Base-by-base conservation (phyloP, 2,329 filamentous ascomycete species). In the Trichocomaceae sp. region DNA sequence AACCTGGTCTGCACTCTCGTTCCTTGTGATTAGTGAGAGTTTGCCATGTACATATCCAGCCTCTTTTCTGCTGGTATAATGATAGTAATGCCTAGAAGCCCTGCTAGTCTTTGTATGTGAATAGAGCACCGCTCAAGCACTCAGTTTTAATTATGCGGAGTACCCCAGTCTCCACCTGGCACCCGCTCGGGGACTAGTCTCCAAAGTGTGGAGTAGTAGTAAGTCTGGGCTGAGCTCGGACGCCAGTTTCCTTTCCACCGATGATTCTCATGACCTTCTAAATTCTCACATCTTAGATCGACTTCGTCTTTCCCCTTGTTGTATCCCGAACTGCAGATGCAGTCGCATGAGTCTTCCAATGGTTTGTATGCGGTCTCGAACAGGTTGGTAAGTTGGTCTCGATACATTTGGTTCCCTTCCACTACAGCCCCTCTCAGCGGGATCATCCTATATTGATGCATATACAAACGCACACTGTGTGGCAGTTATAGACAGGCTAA, bases 301-400 rank as follows among this genome's bases (percentile, higher is more conserved):
- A 22, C 15, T 23, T 23, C 23, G 22, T n/a, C 51, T 47, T 26
- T 22, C 20, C 19, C 17, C 26, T 48, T 37, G 19, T n/a, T 19
- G 37, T 10, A 26, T 44, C 33, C 22, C 37, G 23, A 20, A 17
- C 35, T 23, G 35, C 51, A 46, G 37, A 57, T 58, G 57, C 47
- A 35, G 48, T 37, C 23, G 44, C 46, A 47, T 42, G 31, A 51
- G 19, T 47, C 50, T 15, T 31, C 49, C 46, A 39, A 48, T 44
- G 37, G 51, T 54, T 65, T 68, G 65, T 61, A 73, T 74, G 71
- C 70, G 71, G 66, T 74, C 71, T 59, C 64, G 71, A 64, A 74
- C 71, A 63, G 71, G 71, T 62, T 74, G 71, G 71, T 73, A 61
- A 57, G 70, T 69, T 29, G 13, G 12, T 35, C 31, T 35, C 41